These are phyloP conservation scores for Microstegium vimineum DNA, from an alignment of 176 grass and related monocot genomes.

Conservation along the genomic window DNA sequence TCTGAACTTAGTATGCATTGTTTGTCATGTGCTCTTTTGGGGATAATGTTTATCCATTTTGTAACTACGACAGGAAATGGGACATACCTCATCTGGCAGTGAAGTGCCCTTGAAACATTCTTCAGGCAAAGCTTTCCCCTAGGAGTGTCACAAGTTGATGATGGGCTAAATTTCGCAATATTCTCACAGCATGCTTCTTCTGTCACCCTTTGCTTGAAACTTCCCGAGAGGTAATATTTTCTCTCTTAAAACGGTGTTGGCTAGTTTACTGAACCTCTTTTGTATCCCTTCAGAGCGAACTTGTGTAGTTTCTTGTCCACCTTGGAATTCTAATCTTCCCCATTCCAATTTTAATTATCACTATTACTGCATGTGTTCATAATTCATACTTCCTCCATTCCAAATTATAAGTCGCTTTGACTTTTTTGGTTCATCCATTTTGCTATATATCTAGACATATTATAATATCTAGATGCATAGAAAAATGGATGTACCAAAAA, in stretches of 20 bases:
- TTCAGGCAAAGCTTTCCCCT: slow-evolving; percentile 62
- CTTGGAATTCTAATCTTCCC: not conserved
- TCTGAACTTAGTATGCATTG: not conserved
- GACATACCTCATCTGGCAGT: not conserved
- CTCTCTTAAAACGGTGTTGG: not conserved
- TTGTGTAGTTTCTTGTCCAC: not conserved
- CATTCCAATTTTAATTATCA: not conserved
- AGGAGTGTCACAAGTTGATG: slow-evolving; percentile 68
- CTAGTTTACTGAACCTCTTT: not conserved
- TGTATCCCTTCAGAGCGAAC: not conserved
- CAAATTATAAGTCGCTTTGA: too few species aligned
- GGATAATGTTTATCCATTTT: slow-evolving; percentile 24
- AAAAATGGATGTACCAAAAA: too few species aligned
- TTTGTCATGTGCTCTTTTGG: not conserved
- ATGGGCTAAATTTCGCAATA: slow-evolving; percentile 75
- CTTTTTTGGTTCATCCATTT: too few species aligned
- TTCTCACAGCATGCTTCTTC: slow-evolving; percentile 86
- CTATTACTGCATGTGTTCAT: not conserved
- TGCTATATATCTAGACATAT: too few species aligned
- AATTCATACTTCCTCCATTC: too few species aligned
- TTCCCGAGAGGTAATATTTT: slow-evolving; percentile 43
- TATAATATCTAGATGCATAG: too few species aligned
- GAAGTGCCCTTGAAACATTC: slow-evolving; percentile 51
- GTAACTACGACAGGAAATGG: slow-evolving; percentile 52
- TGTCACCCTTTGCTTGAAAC: slow-evolving; percentile 73